Percentiles rank a stretch among this genome's conserved stretches.
These are phyloP conservation scores for Zymoseptoria tritici DNA, from an alignment of 2,329 filamentous ascomycete genomes.

Conservation along the genomic window DNA sequence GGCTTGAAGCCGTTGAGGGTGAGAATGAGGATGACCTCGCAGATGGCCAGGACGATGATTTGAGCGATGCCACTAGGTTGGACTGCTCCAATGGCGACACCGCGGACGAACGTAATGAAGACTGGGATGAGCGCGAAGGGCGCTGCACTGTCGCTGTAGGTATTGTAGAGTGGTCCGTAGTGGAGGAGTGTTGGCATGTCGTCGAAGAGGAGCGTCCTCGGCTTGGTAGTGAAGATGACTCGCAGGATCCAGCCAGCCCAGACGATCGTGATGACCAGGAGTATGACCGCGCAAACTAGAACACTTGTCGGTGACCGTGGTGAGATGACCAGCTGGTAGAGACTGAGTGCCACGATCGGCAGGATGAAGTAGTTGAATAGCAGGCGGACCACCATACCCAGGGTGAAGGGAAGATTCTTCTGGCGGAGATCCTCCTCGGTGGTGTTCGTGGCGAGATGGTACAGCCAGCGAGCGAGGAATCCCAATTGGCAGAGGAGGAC, in stretches of 20 bases:
- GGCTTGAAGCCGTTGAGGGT: conserved; percentile 85
- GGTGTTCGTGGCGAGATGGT: conserved; percentile 61
- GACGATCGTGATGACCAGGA: conserved; percentile 63
- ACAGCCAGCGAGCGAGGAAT: conserved; percentile 69
- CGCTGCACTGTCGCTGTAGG: conserved; percentile 87
- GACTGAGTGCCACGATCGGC: conserved; percentile 76
- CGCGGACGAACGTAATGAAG: conserved; percentile 74
- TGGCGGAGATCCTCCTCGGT: conserved; percentile 79
- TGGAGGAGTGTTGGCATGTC: conserved; percentile 81
- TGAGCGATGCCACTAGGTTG: conserved; percentile 91
- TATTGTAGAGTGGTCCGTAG: conserved; percentile 94
- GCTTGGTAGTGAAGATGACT: conserved; percentile 71
- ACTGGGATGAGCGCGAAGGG: conserved; percentile 85
- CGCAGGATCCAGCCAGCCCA: conserved; percentile 74
- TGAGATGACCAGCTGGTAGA: conserved; percentile 83
- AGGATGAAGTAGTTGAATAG: conserved; percentile 89
- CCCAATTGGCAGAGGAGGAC: conserved; percentile 66
- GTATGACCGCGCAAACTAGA: conserved; percentile 66
- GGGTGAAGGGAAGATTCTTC: conserved; percentile 80
- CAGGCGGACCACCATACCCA: conserved; percentile 58
- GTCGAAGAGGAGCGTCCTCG: conserved; percentile 83
- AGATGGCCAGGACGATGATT: conserved; percentile 83
- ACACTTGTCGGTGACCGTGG: conserved; percentile 59
- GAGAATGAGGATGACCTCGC: conserved; percentile 83
- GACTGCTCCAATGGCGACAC: conserved; percentile 83